Conservation (phyloP, 345 rosid species). For the Eucalyptus microcorys region DNA sequence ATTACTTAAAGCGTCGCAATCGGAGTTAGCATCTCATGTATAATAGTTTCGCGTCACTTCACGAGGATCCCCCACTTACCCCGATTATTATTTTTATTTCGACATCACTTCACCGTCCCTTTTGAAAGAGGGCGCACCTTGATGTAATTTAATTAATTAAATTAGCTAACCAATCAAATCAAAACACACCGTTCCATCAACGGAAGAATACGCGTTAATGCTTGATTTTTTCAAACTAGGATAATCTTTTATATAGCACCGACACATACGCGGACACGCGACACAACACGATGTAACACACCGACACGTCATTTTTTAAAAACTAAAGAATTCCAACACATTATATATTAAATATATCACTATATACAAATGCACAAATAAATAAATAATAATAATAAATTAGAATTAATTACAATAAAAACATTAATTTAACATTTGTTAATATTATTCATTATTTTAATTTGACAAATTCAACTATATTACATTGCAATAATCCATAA, state of each 20-base stretch:
- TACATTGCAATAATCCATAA: too few species aligned
- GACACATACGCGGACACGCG: rapidly evolving
- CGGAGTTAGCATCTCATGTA: not conserved
- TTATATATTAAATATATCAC: too few species aligned
- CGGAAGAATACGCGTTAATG: not conserved
- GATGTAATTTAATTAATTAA: not conserved
- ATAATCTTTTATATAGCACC: too few species aligned
- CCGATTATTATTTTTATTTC: not conserved
- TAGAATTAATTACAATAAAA: too few species aligned
- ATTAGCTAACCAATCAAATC: not conserved
- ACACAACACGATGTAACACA: too few species aligned
- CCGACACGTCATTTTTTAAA: rapidly evolving
- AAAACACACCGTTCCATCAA: not conserved
- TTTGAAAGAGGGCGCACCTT: not conserved
- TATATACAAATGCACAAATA: too few species aligned
- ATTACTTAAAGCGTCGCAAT: not conserved
- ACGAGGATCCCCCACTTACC: not conserved
- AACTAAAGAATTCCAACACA: rapidly evolving
- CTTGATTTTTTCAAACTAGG: not conserved
- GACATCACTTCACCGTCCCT: not conserved
- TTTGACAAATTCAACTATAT: too few species aligned
- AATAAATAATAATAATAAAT: too few species aligned
- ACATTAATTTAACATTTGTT: too few species aligned
- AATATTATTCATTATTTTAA: too few species aligned
- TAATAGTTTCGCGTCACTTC: not conserved